phyloP scores from a whole-genome alignment of 176 grass and related monocot species.

The Avena insularis region DNA sequence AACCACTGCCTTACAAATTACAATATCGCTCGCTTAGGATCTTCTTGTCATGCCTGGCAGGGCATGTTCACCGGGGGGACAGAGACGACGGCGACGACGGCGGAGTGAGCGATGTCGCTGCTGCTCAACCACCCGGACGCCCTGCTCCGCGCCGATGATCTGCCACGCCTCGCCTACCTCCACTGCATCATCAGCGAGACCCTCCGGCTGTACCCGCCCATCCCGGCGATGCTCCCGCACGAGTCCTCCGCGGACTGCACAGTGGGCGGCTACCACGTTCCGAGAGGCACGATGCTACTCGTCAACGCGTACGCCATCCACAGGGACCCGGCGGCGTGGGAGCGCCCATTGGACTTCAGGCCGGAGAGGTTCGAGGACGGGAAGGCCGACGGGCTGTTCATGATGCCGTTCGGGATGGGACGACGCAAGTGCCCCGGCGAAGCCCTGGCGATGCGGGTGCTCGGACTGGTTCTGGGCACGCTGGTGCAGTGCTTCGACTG shows the following conservation, averaged over 20 bases:
- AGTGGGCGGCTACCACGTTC: conserved; percentile 16
- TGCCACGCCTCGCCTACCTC: conserved; percentile 46
- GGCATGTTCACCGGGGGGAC: conserved; percentile 42
- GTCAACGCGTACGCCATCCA: conserved; percentile 60
- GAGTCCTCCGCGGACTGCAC: conserved; percentile 43
- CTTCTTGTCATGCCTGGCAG: not conserved
- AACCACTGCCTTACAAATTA: too few relatives aligned
- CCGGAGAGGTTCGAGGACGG: conserved; percentile 57
- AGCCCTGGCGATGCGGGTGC: not conserved
- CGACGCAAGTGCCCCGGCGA: conserved; percentile 62
- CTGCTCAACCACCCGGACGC: conserved; percentile 50
- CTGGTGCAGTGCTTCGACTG: conserved; percentile 64
- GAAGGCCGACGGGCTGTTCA: not conserved
- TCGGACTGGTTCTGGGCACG: conserved; percentile 43
- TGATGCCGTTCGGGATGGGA: conserved; percentile 64
- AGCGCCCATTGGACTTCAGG: conserved; percentile 27
- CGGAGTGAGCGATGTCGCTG: conserved; percentile 63
- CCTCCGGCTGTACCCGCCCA: conserved; percentile 35
- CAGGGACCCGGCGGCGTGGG: conserved; percentile 43
- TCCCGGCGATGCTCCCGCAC: conserved; percentile 44
- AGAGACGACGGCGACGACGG: conserved; percentile 37
- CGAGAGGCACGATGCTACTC: conserved; percentile 44
- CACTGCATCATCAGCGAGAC: conserved; percentile 62
- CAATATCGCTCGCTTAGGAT: too few relatives aligned
- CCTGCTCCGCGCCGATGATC: conserved; percentile 31